Conservation (phyloP, 441 rosid species). For the Biscutella auriculata region DNA sequence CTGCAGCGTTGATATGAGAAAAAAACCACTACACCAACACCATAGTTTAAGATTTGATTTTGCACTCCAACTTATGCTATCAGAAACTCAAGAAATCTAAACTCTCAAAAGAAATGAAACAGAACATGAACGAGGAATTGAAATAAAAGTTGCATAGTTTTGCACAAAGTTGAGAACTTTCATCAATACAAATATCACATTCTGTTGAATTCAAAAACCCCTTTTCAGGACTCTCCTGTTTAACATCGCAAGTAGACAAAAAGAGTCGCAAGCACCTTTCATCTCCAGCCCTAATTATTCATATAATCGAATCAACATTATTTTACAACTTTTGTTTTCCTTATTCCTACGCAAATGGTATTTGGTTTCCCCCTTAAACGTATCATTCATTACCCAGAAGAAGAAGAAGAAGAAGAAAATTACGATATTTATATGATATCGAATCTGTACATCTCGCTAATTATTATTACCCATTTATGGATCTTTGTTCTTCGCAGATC, state of each 20-base stretch:
- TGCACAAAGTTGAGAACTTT: not conserved
- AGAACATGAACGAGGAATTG: not conserved
- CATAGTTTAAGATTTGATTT: no score
- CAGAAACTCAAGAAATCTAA: not conserved
- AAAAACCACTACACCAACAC: not conserved
- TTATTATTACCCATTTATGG: slow-evolving; percentile 8
- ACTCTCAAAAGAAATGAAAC: not conserved
- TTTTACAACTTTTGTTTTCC: not conserved
- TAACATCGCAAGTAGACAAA: not conserved
- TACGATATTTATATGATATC: slow-evolving; percentile 15
- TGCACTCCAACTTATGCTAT: not conserved
- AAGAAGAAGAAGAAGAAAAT: not conserved
- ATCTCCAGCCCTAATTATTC: slow-evolving; percentile 2
- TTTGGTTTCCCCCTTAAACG: no score
- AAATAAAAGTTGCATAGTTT: not conserved
- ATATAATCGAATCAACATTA: slow-evolving; percentile 11
- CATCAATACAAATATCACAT: not conserved
- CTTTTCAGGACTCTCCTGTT: not conserved
- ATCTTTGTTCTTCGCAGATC: slow-evolving; percentile 9
- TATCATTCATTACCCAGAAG: slow-evolving; percentile 14
- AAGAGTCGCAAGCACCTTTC: slow-evolving; percentile 13
- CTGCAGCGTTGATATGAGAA: not conserved
- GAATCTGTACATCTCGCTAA: slow-evolving; percentile 20
- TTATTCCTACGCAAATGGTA: no score
- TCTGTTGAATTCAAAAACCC: not conserved